phyloP scores from a whole-genome alignment of 345 rosid species.

The Pelargonium nanum region DNA sequence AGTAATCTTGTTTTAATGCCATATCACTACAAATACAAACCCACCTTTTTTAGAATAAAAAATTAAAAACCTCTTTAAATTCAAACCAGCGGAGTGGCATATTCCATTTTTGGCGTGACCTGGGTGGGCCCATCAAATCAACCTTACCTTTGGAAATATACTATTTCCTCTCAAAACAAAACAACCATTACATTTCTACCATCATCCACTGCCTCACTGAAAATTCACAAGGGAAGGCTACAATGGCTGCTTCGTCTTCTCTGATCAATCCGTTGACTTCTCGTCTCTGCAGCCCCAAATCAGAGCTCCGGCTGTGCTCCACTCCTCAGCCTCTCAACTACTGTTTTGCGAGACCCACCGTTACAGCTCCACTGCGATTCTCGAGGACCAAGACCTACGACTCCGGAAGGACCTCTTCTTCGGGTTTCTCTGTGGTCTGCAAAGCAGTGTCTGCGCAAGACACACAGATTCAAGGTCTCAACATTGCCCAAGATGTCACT shows the following conservation, averaged over 20 bases:
- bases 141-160: no score
- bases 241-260: conserved; percentile 34
- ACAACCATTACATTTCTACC: not conserved
- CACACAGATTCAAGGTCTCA: conserved; percentile 53
- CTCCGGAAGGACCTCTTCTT: conserved; percentile 10
- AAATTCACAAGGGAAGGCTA: conserved; percentile 3
- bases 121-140: no score
- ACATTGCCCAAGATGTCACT: conserved; percentile 76
- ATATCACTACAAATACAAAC: no score
- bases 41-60: no score
- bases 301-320: conserved; percentile 15
- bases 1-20: no score
- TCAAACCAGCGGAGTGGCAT: no score
- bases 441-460: conserved; percentile 58
- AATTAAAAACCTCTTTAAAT: no score
- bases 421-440: conserved; percentile 42
- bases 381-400: conserved; percentile 17
- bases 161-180: no score
- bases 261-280: conserved; percentile 34
- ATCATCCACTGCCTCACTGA: not conserved
- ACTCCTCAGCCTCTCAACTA: not conserved
- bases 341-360: not conserved
- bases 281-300: conserved; percentile 11
- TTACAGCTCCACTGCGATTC: conserved; percentile 11
- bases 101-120: no score